Percentiles rank a stretch among this genome's conserved stretches.
Conservation (phyloP, 2,329 filamentous ascomycete species). For the Hymenoscyphus fructigenus region DNA sequence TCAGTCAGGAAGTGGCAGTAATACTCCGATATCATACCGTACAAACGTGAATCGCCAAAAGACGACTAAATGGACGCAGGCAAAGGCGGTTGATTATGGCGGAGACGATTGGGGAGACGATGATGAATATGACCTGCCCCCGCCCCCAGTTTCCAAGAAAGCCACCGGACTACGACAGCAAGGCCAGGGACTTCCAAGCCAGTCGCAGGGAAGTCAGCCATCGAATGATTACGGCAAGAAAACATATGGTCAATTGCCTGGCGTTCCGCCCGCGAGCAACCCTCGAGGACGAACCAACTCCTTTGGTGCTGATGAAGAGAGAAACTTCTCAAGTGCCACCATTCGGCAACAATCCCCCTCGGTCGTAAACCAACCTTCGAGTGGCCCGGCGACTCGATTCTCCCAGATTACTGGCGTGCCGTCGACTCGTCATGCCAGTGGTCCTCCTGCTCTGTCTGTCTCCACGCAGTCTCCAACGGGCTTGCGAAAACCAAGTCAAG, state of each 20-base stretch:
- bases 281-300: conserved; percentile 42
- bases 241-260: conserved; percentile 35
- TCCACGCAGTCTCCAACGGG: conserved; percentile 28
- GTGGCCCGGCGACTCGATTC: conserved; percentile 32
- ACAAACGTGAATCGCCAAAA: conserved; percentile 86
- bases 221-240: conserved; percentile 24
- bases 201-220: conserved; percentile 8
- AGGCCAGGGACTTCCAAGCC: conserved; percentile 35
- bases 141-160: conserved; percentile 39
- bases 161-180: conserved; percentile 45
- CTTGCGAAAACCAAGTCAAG: conserved; percentile 23
- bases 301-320: conserved; percentile 55
- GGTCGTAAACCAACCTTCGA: conserved; percentile 6
- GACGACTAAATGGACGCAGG: conserved; percentile 93
- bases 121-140: conserved; percentile 53
- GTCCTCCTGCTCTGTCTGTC: conserved; percentile 29
- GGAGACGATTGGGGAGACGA: conserved; percentile 90
- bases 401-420: conserved; percentile 32
- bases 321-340: conserved; percentile 44
- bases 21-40: conserved; percentile 55
- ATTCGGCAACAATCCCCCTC: conserved; percentile 23
- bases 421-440: conserved; percentile 25
- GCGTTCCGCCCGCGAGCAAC: conserved; percentile 25
- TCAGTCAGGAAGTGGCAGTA: conserved; percentile 25
- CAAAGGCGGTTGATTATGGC: conserved; percentile 82